Conservation (phyloP, 257 asterid species). For the Petrea volubilis region DNA sequence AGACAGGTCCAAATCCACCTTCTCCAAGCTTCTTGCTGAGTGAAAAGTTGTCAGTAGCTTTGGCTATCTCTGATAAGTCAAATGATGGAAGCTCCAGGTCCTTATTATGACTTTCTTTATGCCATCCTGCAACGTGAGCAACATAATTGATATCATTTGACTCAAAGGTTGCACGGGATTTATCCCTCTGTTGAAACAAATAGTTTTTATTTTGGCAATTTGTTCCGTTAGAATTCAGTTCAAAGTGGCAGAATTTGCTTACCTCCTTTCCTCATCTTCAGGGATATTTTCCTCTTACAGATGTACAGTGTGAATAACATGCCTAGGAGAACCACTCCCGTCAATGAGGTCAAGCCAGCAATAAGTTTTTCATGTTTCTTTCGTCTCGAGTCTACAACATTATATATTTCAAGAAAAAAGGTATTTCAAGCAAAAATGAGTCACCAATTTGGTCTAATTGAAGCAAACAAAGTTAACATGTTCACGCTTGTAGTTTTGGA, state of each 20-base stretch:
- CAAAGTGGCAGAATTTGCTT: background rate
- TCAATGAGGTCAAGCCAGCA: background rate
- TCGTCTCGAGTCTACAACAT: background rate
- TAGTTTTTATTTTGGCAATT: background rate
- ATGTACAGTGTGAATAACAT: background rate
- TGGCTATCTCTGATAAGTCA: background rate
- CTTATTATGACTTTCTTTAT: background rate
- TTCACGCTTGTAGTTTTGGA: too few relatives aligned
- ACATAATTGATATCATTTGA: background rate
- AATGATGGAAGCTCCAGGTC: conserved; percentile 1
- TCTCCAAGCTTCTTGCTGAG: background rate
- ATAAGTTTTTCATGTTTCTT: background rate
- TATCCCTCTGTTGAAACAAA: background rate
- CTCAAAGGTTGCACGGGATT: background rate
- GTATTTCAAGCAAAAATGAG: too few relatives aligned
- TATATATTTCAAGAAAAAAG: background rate
- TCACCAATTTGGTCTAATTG: too few relatives aligned
- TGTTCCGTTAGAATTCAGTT: background rate
- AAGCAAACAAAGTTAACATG: too few relatives aligned
- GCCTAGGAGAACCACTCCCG: background rate
- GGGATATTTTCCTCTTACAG: background rate
- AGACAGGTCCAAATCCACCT: conserved; percentile 14
- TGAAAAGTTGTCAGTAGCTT: background rate
- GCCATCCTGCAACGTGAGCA: background rate
- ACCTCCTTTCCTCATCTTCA: background rate